Conservation (phyloP, 2,329 filamentous ascomycete species). For the Hypoxylon sp. region DNA sequence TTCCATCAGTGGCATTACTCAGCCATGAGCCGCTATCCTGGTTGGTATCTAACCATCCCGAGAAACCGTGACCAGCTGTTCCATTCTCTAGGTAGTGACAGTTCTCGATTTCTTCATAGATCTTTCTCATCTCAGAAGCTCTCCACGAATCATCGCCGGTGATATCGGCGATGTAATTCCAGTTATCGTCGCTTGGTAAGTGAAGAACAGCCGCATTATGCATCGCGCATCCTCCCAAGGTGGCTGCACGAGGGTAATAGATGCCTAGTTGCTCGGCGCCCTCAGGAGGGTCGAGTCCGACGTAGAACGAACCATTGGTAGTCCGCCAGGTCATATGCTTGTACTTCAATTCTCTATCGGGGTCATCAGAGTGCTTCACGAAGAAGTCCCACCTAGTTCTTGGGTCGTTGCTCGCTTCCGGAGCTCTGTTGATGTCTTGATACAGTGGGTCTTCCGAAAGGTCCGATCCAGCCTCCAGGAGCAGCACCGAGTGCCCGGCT, state of each 20-base stretch:
- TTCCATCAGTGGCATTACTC: constrained; percentile 40
- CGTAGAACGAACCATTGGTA: constrained; percentile 65
- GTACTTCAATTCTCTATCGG: constrained; percentile 67
- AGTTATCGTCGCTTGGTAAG: constrained; percentile 62
- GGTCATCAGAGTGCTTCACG: constrained; percentile 71
- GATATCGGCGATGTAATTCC: constrained; percentile 59
- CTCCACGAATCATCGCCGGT: constrained; percentile 52
- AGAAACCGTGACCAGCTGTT: constrained; percentile 54
- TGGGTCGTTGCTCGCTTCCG: constrained; percentile 62
- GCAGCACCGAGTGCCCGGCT: constrained; percentile 71
- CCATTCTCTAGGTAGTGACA: constrained; percentile 57
- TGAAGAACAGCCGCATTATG: constrained; percentile 53
- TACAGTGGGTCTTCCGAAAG: constrained; percentile 61
- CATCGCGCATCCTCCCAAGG: constrained; percentile 56
- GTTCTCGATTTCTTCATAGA: constrained; percentile 50
- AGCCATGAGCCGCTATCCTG: constrained; percentile 42
- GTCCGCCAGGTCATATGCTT: constrained; percentile 71
- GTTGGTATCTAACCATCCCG: constrained; percentile 49
- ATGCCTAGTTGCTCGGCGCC: constrained; percentile 67
- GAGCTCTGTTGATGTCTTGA: constrained; percentile 27
- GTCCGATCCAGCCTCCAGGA: constrained; percentile 73
- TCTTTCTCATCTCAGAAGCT: constrained; percentile 48
- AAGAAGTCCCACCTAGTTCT: constrained; percentile 75
- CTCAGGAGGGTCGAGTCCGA: constrained; percentile 66
- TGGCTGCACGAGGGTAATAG: constrained; percentile 71